Conservation (phyloP, 495 filamentous ascomycete species). For the Hypoxylon perforatum region DNA sequence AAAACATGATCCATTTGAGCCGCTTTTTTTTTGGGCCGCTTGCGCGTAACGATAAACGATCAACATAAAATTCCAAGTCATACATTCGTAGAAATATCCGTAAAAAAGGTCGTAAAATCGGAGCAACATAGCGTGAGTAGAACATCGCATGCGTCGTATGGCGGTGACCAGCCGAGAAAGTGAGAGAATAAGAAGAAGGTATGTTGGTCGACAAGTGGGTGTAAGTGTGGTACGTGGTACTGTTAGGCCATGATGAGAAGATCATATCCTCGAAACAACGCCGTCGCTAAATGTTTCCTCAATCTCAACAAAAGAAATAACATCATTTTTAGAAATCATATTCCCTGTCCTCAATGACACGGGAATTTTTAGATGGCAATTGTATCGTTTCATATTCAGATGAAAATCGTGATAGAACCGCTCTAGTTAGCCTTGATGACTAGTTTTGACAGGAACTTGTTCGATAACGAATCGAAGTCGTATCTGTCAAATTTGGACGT, state of each 20-base stretch:
- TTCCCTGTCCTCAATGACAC: not conserved
- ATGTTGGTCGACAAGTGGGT: constrained; percentile 38
- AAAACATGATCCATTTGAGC: constrained; percentile 46
- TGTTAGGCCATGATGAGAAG: constrained; percentile 44
- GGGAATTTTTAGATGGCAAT: constrained; percentile 20
- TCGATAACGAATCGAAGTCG: constrained; percentile 92
- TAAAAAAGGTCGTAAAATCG: constrained; percentile 48
- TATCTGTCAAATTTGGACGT: constrained; percentile 81
- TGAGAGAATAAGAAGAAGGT: constrained; percentile 42
- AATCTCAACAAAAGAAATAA: constrained; percentile 45
- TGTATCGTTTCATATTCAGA: constrained; percentile 10
- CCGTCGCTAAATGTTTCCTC: constrained; percentile 50
- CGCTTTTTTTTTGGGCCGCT: constrained; percentile 42
- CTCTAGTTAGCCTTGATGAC: constrained; percentile 89
- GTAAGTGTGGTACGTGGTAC: constrained; percentile 28
- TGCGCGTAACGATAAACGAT: constrained; percentile 43
- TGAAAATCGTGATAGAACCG: not conserved
- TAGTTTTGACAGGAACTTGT: constrained; percentile 93
- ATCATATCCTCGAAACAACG: constrained; percentile 48
- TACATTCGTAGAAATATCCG: constrained; percentile 48
- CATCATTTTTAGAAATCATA: constrained; percentile 12
- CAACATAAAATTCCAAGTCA: constrained; percentile 45
- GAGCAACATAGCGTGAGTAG: constrained; percentile 45
- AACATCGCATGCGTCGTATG: constrained; percentile 46
- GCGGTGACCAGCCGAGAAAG: constrained; percentile 44